Conservation (phyloP, 805 yeast genomes). For the Starmera amethionina region DNA sequence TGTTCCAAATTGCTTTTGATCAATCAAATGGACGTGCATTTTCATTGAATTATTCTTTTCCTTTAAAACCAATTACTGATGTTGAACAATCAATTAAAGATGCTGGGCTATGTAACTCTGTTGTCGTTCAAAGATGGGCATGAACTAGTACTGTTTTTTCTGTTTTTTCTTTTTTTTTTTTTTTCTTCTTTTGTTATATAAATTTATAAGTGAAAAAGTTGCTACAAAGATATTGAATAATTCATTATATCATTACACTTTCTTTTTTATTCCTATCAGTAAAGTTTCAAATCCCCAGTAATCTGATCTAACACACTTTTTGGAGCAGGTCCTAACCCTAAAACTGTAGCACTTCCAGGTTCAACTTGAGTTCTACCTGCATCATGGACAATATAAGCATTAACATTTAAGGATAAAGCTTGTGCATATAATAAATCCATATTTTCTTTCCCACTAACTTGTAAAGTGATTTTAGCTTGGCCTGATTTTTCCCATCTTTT, state of each 20-base stretch:
- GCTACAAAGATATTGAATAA: too few species aligned
- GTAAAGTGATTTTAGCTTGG: slow-evolving; percentile 88
- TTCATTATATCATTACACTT: too few species aligned
- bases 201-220: too few species aligned
- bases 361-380: slow-evolving; percentile 96
- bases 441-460: slow-evolving; percentile 55
- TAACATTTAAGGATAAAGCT: slow-evolving; percentile 72
- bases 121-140: slow-evolving; percentile 83
- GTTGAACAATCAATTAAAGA: slow-evolving; percentile 48
- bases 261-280: slow-evolving; percentile 24
- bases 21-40: slow-evolving; percentile 35
- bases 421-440: slow-evolving; percentile 71
- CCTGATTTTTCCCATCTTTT: slow-evolving; percentile 76
- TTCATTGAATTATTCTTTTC: slow-evolving; percentile 71
- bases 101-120: slow-evolving; percentile 73
- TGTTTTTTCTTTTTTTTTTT: not conserved
- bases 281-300: slow-evolving; percentile 70
- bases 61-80: slow-evolving; percentile 63
- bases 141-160: slow-evolving; percentile 9
- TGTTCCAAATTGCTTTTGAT: slow-evolving; percentile 56
- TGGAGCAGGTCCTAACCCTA: slow-evolving; percentile 98
- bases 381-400: slow-evolving; percentile 78
- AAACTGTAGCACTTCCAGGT: slow-evolving; percentile 92
- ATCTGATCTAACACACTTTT: slow-evolving; percentile 67
- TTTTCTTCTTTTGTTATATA: too few species aligned